These are phyloP conservation scores for Garcia nutans DNA, from an alignment of 345 rosid species.

Conservation along the genomic window DNA sequence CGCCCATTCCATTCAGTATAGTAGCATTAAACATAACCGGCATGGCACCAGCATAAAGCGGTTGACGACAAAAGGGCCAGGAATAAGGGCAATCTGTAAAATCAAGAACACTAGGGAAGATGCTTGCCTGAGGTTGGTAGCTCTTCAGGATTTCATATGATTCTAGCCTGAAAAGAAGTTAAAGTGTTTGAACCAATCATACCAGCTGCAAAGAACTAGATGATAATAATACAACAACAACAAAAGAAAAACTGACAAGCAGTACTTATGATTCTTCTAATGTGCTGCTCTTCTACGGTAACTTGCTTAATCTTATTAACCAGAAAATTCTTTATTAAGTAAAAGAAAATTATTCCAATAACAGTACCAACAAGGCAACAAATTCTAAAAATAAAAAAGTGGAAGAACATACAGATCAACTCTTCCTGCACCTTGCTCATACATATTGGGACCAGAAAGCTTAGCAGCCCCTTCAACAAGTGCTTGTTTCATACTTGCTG, in stretches of 20 bases:
- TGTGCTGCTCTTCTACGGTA: background rate
- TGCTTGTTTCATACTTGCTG: conserved; percentile 99
- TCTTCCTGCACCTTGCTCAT: conserved; percentile 98
- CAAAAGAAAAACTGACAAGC: background rate
- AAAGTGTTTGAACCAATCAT: conserved; percentile 33
- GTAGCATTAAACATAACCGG: conserved; percentile 90
- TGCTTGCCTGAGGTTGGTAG: conserved; percentile 90
- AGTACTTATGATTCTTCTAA: background rate
- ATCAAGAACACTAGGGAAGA: conserved; percentile 87
- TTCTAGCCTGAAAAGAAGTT: conserved; percentile 71
- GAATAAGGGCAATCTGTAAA: conserved; percentile 88
- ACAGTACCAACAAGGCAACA: conserved; percentile 1
- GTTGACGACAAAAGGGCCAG: conserved; percentile 98
- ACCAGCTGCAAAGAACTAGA: conserved; percentile 1
- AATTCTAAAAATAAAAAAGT: conserved; percentile 2
- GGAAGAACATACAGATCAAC: conserved; percentile 76
- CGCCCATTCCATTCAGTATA: conserved; percentile 96
- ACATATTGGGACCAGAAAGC: conserved; percentile 93
- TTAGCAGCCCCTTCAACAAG: conserved; percentile 98
- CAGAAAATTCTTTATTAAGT: background rate
- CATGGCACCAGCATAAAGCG: conserved; percentile 96
- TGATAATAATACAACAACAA: conserved; percentile 12
- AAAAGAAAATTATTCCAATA: background rate
- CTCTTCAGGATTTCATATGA: conserved; percentile 89
- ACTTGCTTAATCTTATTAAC: background rate